phyloP scores from a whole-genome alignment of 2,329 filamentous ascomycete genomes.

The Sporothrix variecibatus region DNA sequence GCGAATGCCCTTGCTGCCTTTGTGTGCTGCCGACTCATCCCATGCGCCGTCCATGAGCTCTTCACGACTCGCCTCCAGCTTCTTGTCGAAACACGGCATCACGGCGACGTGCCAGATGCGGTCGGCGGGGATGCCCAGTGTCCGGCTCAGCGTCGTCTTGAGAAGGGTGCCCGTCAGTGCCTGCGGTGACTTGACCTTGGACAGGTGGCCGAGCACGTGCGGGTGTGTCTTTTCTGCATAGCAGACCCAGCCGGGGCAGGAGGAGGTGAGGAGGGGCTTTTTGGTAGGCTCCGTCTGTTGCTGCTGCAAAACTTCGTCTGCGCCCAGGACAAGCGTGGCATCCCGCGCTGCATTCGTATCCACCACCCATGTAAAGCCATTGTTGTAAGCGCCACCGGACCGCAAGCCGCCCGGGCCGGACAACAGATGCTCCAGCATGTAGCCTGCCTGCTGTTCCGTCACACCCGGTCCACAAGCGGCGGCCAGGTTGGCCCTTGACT shows the following conservation, averaged over 20 bases:
- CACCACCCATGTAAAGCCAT: constrained; percentile 83
- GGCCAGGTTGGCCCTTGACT: constrained; percentile 84
- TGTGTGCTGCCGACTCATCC: constrained; percentile 62
- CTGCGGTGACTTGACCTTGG: constrained; percentile 89
- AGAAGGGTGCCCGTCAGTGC: constrained; percentile 86
- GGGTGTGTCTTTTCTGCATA: constrained; percentile 98
- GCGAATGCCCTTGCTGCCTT: constrained; percentile 61
- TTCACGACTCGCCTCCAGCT: constrained; percentile 89
- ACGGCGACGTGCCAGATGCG: constrained; percentile 92
- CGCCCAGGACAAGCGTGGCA: constrained; percentile 76
- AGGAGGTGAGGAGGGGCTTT: constrained; percentile 72
- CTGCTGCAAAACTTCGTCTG: constrained; percentile 65
- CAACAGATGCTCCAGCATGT: constrained; percentile 82
- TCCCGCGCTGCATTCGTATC: constrained; percentile 86
- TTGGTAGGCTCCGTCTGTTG: constrained; percentile 34
- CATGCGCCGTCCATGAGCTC: constrained; percentile 84
- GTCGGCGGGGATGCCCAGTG: constrained; percentile 70
- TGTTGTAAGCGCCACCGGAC: constrained; percentile 69
- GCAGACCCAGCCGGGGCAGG: constrained; percentile 97
- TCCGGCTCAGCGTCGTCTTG: constrained; percentile 79
- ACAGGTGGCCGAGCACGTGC: constrained; percentile 87
- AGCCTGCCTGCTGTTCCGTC: constrained; percentile 70
- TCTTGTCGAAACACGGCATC: constrained; percentile 99
- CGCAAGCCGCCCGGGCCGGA: constrained; percentile 69
- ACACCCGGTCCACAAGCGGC: constrained; percentile 75